Conservation (phyloP, 441 rosid species). For the Pelargonium cotyledonis region DNA sequence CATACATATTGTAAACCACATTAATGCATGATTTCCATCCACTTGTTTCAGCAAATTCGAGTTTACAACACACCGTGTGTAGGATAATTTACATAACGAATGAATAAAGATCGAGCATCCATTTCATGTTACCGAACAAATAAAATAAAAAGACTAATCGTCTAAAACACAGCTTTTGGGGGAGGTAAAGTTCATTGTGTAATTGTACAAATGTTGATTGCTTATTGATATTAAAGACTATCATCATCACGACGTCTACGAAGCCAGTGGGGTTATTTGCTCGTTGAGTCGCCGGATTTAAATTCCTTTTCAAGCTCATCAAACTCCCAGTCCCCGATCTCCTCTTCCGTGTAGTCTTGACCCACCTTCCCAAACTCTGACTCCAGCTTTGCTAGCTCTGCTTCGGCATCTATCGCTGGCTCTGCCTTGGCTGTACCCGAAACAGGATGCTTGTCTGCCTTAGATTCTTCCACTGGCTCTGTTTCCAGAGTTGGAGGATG, state of each 20-base stretch:
- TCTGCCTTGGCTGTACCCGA: conserved; percentile 29
- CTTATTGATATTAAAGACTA: too few species aligned
- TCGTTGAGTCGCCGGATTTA: conserved; percentile 38
- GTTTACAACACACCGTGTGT: neutral
- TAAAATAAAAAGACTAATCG: conserved; percentile 18
- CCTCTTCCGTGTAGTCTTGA: conserved; percentile 65
- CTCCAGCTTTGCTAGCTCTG: conserved; percentile 88
- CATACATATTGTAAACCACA: too few species aligned
- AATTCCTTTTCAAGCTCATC: conserved; percentile 93
- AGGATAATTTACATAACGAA: neutral
- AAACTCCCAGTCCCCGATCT: conserved; percentile 93
- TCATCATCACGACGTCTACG: too few species aligned
- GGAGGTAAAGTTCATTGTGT: conserved; percentile 16
- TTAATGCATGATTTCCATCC: too few species aligned
- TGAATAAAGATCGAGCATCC: neutral
- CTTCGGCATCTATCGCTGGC: conserved; percentile 57
- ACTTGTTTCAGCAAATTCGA: too few species aligned
- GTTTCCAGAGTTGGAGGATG: conserved; percentile 18
- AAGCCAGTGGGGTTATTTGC: conserved; percentile 4
- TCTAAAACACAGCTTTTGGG: conserved; percentile 29
- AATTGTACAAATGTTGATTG: neutral
- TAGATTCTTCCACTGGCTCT: conserved; percentile 28
- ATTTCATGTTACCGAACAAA: conserved; percentile 1
- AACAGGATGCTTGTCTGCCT: conserved; percentile 21
- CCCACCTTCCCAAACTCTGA: conserved; percentile 83